Evolutionary conservation across 2,329 filamentous ascomycete species (phyloP).

Genomic region (Aspergillus cejpii): DNA sequence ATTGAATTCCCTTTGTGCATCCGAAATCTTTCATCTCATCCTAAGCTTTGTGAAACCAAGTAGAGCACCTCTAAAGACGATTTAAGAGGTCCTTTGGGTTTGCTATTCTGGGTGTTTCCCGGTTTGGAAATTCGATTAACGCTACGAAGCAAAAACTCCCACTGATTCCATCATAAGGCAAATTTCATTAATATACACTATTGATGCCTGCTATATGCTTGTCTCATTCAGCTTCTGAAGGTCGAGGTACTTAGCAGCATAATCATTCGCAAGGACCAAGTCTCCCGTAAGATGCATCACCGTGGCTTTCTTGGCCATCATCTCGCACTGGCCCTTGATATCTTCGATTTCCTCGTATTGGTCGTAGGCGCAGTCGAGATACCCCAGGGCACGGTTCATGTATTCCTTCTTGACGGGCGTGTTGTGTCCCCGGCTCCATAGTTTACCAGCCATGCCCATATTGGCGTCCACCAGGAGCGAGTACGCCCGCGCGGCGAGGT

Average conservation of each 20-base stretch:
- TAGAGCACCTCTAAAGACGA: too few relatives aligned
- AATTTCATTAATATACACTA: background rate
- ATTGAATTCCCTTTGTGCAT: background rate
- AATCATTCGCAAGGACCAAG: conserved; percentile 56
- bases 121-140: background rate
- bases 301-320: conserved; percentile 74
- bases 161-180: background rate
- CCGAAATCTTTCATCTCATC: background rate
- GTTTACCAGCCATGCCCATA: conserved; percentile 63
- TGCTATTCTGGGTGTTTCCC: too few relatives aligned
- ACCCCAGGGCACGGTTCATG: conserved; percentile 53
- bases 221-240: conserved; percentile 42
- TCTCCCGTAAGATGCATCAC: conserved; percentile 67
- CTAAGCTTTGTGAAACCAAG: background rate
- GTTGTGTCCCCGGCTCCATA: conserved; percentile 30
- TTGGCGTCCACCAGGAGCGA: conserved; percentile 66
- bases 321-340: conserved; percentile 63
- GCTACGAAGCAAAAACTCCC: background rate
- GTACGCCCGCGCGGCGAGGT: conserved; percentile 61
- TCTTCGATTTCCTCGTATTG: conserved; percentile 64
- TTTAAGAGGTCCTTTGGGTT: too few relatives aligned
- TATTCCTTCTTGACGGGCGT: conserved; percentile 46
- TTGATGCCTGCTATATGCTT: background rate
- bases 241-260: conserved; percentile 58
- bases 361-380: conserved; percentile 56